Evolutionary conservation across 225 moss, liverwort and hornwort species (phyloP).

Genomic region (Neckera pumila): DNA sequence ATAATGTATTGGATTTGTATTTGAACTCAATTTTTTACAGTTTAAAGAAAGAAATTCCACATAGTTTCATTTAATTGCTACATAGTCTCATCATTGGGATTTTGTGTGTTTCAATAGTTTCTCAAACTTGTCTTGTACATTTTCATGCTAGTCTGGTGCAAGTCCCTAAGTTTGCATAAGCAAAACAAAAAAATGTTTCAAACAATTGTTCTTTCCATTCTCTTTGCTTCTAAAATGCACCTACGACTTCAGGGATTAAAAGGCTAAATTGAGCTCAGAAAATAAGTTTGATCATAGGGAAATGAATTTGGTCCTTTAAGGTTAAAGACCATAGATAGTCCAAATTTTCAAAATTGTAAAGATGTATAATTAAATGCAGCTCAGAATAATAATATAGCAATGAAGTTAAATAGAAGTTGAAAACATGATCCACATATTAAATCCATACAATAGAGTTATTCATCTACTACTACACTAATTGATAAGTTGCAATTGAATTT

Average conservation of each 20-base stretch:
- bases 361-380: not conserved
- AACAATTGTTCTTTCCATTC: not conserved
- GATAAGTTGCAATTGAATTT: not conserved
- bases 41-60: too few species aligned
- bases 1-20: too few species aligned
- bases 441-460: too few species aligned
- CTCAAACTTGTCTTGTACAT: not conserved
- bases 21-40: too few species aligned
- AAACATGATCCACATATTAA: not conserved
- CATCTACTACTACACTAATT: not conserved
- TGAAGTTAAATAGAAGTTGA: not conserved
- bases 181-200: not conserved
- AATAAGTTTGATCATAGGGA: not conserved
- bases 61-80: too few species aligned
- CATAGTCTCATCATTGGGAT: too few species aligned
- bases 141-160: not conserved
- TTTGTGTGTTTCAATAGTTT: not conserved
- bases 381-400: not conserved
- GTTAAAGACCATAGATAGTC: not conserved
- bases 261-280: not conserved
- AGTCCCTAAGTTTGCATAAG: not conserved
- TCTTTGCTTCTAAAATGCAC: too few species aligned
- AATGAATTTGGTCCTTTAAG: not conserved
- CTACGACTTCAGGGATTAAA: rapidly evolving
- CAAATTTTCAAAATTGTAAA: too few species aligned